Conservation (phyloP, 805 yeast species). For the Candida pini region DNA sequence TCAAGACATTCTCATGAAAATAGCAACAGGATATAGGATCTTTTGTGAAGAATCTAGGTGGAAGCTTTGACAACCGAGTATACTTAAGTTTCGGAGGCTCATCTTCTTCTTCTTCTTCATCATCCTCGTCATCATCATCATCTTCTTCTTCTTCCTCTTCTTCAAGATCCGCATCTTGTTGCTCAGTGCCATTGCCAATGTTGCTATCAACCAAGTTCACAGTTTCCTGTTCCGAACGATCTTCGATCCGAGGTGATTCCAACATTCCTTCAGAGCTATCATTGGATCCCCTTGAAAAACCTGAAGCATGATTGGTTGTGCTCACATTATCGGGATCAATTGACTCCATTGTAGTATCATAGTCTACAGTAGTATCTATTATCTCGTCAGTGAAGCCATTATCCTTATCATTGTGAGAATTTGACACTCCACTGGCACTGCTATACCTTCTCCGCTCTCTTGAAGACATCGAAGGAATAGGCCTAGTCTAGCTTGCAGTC, state of each 20-base stretch:
- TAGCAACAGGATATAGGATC: conserved; percentile 76
- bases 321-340: conserved; percentile 1
- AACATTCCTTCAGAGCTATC: too few species aligned
- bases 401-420: too few species aligned
- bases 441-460: not conserved
- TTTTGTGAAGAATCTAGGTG: conserved; percentile 60
- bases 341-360: conserved; percentile 12
- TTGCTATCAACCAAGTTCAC: too few species aligned
- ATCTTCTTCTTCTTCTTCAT: conserved; percentile 40
- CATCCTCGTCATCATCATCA: conserved; percentile 32
- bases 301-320: too few species aligned
- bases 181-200: not conserved
- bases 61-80: conserved; percentile 61
- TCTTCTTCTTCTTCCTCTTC: conserved; percentile 16
- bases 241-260: too few species aligned
- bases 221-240: too few species aligned
- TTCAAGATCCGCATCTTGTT: conserved; percentile 24
- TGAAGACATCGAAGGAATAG: too few species aligned
- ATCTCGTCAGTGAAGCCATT: conserved; percentile 20
- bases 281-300: too few species aligned
- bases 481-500: too few species aligned
- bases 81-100: conserved; percentile 75
- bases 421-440: too few species aligned
- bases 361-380: conserved; percentile 20
- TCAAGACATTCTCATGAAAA: conserved; percentile 54